These are phyloP conservation scores for Glebionis coronaria DNA, from an alignment of 129 eudicot species.

Conservation along the genomic window DNA sequence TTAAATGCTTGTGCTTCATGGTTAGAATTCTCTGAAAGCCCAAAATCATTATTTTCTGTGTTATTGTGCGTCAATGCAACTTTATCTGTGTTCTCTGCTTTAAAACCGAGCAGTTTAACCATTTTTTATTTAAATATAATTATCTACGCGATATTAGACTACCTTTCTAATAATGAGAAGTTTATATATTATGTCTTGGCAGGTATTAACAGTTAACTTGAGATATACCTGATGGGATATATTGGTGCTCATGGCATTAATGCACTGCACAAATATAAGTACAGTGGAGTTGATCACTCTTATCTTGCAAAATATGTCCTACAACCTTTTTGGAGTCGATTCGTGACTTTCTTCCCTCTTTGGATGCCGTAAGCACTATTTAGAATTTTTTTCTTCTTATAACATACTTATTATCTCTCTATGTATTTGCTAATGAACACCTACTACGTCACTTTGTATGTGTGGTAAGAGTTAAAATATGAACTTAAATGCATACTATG, in stretches of 20 bases:
- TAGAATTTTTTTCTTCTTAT: neutral
- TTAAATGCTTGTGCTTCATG: too few species aligned
- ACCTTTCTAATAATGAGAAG: conserved; percentile 1
- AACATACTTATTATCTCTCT: neutral
- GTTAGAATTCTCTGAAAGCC: too few species aligned
- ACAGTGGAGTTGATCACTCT: conserved; percentile 97
- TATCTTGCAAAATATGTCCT: conserved; percentile 73
- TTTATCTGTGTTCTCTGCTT: neutral
- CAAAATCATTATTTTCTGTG: too few species aligned
- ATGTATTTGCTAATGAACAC: conserved; percentile 6
- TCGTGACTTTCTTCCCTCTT: conserved; percentile 80
- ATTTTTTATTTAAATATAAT: neutral
- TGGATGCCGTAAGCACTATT: conserved; percentile 96
- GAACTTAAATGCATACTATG: too few species aligned
- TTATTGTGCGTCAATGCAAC: too few species aligned
- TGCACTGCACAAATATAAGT: conserved; percentile 78
- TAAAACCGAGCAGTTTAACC: neutral
- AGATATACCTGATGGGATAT: conserved; percentile 52
- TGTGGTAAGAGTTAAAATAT: neutral
- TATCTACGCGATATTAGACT: neutral
- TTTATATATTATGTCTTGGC: conserved; percentile 5
- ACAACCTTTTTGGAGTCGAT: conserved; percentile 91
- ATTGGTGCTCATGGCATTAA: conserved; percentile 85
- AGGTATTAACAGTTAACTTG: conserved; percentile 28
- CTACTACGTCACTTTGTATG: neutral